Conservation (phyloP, 805 yeast genomes). For the Saccharomycopsis olivae region DNA sequence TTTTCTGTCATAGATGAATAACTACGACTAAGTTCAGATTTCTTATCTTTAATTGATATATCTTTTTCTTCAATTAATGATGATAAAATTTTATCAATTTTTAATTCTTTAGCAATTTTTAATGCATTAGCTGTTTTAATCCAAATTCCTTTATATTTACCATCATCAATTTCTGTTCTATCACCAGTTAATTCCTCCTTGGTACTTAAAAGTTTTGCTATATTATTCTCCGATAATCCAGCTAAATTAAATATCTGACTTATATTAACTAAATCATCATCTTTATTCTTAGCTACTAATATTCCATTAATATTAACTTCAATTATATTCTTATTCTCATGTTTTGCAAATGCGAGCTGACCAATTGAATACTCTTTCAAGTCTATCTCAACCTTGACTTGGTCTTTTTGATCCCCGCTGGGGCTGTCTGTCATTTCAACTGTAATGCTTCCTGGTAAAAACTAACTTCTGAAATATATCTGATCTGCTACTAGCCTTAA, state of each 20-base stretch:
- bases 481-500: too few relatives aligned
- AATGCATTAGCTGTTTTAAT: constrained; percentile 10
- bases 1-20: constrained; percentile 26
- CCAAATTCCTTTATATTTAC: constrained; percentile 18
- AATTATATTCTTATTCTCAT: constrained; percentile 13
- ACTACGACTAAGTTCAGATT: constrained; percentile 9
- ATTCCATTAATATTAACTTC: constrained; percentile 8
- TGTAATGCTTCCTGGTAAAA: too few relatives aligned
- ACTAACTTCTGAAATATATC: too few relatives aligned
- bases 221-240: constrained; percentile 8
- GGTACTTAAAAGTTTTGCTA: not conserved
- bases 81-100: constrained; percentile 5
- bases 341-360: constrained; percentile 3
- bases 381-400: not conserved
- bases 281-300: constrained; percentile 11
- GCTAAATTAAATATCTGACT: constrained; percentile 10
- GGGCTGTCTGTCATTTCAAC: too few relatives aligned
- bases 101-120: constrained; percentile 4
- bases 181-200: not conserved
- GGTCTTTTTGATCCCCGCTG: too few relatives aligned
- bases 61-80: constrained; percentile 4
- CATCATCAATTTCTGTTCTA: constrained; percentile 14
- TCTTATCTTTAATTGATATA: not conserved
- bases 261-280: constrained; percentile 14
- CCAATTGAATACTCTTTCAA: not conserved